Base-by-base conservation (phyloP, 805 yeast species). In the Hanseniaspora lachancei region DNA sequence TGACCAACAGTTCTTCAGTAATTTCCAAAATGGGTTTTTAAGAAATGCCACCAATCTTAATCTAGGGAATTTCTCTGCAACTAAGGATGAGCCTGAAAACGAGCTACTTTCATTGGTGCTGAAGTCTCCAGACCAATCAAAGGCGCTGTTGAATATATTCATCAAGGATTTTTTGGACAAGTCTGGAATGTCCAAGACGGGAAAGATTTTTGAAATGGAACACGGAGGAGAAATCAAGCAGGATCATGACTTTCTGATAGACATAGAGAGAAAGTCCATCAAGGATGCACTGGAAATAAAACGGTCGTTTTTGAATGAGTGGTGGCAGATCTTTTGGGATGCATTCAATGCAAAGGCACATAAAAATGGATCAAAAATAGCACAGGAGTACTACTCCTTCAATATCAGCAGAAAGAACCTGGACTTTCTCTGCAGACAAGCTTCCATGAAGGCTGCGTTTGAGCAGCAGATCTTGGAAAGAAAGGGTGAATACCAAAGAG, bases 261-360 rank as follows among this genome's bases (percentile, higher is more conserved):
- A 40, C 20, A 36, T 34, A n/a, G 52, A 49, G 8, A 42, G 58
- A 34, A n/a, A 13, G 4, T 34, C 36, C 18, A 40, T 49, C 23
- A 32, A 48, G 81, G 81, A 29, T 63, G 72, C 51, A 62, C 67
- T 52, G 67, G 66, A 60, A 57, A 66, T 66, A 61, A 72, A 95
- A 0, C 86, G 83, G 62, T 93, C 96, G 7, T 89, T 87, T 63
- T 70, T 89, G 24, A 82, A 79, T 63, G 97, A 89, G 67, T 89
- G 97, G 97, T 89, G 96, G 96, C 88, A 81, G 72, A 81, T 89
- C 18, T 89, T 89, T 66, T 89, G 96, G 96, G 96, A 89, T 66
- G 82, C 88, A 32, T 86, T 84, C 68, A 85, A 85, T 63, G 95
- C 95, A 2, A 76, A 88, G 62, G 80, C 86, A 43, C 80, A 78